phyloP scores from a whole-genome alignment of 2,329 filamentous ascomycete species.

The Penicillium oxalicum region DNA sequence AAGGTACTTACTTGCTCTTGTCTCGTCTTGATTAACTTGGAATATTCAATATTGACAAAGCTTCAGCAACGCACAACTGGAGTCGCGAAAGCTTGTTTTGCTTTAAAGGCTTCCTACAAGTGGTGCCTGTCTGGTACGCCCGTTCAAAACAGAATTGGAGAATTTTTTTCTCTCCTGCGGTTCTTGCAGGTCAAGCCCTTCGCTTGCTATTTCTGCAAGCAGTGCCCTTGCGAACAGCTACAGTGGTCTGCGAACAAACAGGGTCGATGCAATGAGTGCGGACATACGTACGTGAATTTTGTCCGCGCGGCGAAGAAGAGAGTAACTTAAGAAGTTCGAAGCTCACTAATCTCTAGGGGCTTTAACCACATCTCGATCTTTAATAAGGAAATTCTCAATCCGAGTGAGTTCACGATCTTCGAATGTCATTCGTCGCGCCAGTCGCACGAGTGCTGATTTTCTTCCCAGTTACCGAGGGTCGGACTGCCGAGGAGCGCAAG shows the following conservation, averaged over 20 bases:
- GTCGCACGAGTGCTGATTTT: neutral
- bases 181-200: constrained; percentile 88
- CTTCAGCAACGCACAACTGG: constrained; percentile 63
- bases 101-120: constrained; percentile 77
- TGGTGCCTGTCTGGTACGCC: constrained; percentile 96
- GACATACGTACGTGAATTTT: constrained; percentile 43
- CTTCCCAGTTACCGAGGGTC: constrained; percentile 49
- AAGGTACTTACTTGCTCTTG: constrained; percentile 48
- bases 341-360: constrained; percentile 34
- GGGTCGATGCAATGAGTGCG: constrained; percentile 65
- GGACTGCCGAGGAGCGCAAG: constrained; percentile 51
- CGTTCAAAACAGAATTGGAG: constrained; percentile 92
- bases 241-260: constrained; percentile 76
- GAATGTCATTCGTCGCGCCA: neutral
- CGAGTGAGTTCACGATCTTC: constrained; percentile 38
- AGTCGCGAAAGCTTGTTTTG: constrained; percentile 92
- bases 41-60: neutral
- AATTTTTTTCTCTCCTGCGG: constrained; percentile 89
- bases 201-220: constrained; percentile 88
- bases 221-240: constrained; percentile 70
- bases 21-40: no score
- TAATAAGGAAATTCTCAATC: constrained; percentile 91
- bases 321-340: neutral
- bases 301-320: neutral
- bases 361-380: constrained; percentile 74